Conservation (phyloP, 176 grass and related monocot species). For the Elymus sibiricus region DNA sequence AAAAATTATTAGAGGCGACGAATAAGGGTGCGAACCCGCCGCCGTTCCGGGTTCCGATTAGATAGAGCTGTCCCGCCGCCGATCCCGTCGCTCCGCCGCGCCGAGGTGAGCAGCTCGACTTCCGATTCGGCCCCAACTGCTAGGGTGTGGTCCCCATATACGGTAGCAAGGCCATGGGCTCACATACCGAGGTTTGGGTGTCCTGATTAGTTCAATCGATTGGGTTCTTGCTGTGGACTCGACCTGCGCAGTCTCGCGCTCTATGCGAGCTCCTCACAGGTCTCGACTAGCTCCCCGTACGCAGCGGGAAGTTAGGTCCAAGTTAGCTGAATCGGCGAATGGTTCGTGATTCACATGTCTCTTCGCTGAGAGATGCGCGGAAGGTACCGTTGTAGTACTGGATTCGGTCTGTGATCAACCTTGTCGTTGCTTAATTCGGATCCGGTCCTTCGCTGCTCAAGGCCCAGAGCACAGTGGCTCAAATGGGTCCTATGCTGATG, state of each 20-base stretch:
- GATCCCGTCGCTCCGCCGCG: background rate
- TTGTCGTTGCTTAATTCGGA: background rate
- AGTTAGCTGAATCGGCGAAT: background rate
- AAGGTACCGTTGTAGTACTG: background rate
- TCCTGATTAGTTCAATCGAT: background rate
- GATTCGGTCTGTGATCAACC: background rate
- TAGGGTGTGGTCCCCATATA: background rate
- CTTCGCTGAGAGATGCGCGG: background rate
- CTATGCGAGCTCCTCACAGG: background rate
- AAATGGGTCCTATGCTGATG: background rate
- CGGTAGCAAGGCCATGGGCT: background rate
- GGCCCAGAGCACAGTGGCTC: background rate
- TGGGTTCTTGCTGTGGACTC: background rate
- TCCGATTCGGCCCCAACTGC: background rate
- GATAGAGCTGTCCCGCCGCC: background rate
- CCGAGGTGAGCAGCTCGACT: slow-evolving; percentile 29
- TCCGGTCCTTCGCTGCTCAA: background rate
- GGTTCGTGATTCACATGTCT: background rate
- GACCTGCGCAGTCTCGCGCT: background rate
- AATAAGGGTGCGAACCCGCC: background rate
- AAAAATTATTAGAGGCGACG: slow-evolving; percentile 16
- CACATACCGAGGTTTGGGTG: background rate
- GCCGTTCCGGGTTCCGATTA: background rate
- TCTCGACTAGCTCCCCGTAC: background rate
- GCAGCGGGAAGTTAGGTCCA: background rate